A percentile compares a stretch with the other conserved stretches of the same genome.
Evolutionary conservation across 306 rosid species (phyloP).

Genomic region (Fragaria ananassa): DNA sequence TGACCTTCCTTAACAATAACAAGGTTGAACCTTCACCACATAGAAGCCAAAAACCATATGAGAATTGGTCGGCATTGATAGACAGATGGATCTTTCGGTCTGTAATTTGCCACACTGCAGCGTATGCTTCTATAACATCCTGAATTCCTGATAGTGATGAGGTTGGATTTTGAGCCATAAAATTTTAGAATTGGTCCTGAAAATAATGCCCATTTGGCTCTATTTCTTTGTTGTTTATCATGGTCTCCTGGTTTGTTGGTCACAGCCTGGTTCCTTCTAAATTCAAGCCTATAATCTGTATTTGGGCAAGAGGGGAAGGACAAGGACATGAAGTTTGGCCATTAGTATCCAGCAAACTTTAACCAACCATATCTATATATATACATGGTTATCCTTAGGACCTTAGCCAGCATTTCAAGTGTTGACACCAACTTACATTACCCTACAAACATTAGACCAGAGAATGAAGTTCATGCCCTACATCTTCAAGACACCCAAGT

Average conservation of each 20-base stretch:
- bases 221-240: slow-evolving; percentile 1
- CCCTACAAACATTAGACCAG: slow-evolving; percentile 2
- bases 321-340: slow-evolving; percentile 27
- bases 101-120: slow-evolving; percentile 16
- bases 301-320: slow-evolving; percentile 9
- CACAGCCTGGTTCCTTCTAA: slow-evolving; percentile 19
- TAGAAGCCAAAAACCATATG: neutral
- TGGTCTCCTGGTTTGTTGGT: slow-evolving; percentile 16
- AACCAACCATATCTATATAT: neutral
- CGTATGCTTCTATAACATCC: neutral
- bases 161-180: slow-evolving; percentile 1
- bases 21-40: neutral
- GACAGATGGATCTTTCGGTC: neutral
- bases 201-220: slow-evolving; percentile 5
- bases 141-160: neutral
- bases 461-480: slow-evolving; percentile 14
- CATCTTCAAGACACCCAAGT: slow-evolving; percentile 15
- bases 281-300: slow-evolving; percentile 1
- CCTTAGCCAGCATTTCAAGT: slow-evolving; percentile 11
- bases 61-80: neutral
- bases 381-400: slow-evolving; percentile 14
- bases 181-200: neutral
- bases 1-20: neutral
- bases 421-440: slow-evolving; percentile 14
- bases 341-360: slow-evolving; percentile 5